Evolutionary conservation across 805 yeast genomes (phyloP).

Genomic region (Metschnikowia hibisci): DNA sequence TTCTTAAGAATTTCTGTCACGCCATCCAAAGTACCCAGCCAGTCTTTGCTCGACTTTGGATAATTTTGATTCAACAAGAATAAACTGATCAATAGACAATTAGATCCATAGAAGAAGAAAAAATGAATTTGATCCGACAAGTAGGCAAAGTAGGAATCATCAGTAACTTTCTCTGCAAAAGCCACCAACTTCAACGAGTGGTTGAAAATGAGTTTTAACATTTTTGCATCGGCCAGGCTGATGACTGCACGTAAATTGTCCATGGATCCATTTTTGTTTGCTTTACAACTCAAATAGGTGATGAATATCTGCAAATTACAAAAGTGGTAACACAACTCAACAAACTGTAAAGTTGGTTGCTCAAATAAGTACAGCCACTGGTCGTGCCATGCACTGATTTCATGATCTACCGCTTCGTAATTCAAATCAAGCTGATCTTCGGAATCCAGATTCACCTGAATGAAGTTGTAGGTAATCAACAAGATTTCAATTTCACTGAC

Average conservation of each 20-base stretch:
- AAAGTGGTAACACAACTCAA: slow-evolving; percentile 66
- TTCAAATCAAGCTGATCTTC: slow-evolving; percentile 19
- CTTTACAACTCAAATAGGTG: slow-evolving; percentile 22
- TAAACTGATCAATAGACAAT: slow-evolving; percentile 31
- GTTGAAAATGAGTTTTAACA: slow-evolving; percentile 33
- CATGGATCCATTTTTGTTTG: neutral
- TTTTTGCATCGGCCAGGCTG: slow-evolving; percentile 22
- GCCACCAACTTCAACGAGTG: slow-evolving; percentile 43
- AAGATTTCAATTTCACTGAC: slow-evolving; percentile 69
- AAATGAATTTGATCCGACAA: slow-evolving; percentile 70
- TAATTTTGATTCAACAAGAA: slow-evolving; percentile 6
- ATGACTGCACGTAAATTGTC: slow-evolving; percentile 24
- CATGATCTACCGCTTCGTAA: slow-evolving; percentile 40
- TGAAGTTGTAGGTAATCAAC: slow-evolving; percentile 52
- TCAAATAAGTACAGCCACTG: slow-evolving; percentile 68
- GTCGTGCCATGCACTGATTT: slow-evolving; percentile 56
- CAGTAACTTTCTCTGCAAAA: slow-evolving; percentile 37
- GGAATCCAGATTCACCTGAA: slow-evolving; percentile 37
- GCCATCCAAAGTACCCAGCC: slow-evolving; percentile 12
- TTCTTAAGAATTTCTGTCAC: slow-evolving; percentile 25
- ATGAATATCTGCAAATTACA: slow-evolving; percentile 50
- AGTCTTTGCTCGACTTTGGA: neutral
- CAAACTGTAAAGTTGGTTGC: slow-evolving; percentile 71
- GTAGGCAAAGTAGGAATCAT: slow-evolving; percentile 60
- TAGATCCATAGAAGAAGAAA: slow-evolving; percentile 41